Evolutionary conservation across 2,329 filamentous ascomycete genomes (phyloP).

Genomic region (Colletotrichum graminicola): DNA sequence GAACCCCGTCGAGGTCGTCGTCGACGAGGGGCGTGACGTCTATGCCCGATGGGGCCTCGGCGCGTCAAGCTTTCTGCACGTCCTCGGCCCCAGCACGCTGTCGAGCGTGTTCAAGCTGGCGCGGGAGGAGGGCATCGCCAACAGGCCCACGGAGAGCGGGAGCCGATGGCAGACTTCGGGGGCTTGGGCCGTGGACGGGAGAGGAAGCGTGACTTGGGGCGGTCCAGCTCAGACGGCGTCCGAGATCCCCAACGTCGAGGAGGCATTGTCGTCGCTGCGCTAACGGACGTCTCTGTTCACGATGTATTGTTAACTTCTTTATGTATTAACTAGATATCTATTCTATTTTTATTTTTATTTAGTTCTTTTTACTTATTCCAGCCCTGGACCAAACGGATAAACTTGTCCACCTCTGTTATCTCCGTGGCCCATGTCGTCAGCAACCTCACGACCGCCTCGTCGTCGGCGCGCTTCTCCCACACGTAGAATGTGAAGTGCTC

Average conservation of each 20-base stretch:
- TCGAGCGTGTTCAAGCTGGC: slow-evolving; percentile 69
- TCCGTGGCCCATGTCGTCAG: slow-evolving; percentile 66
- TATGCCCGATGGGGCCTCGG: slow-evolving; percentile 77
- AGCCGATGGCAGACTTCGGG: slow-evolving; percentile 77
- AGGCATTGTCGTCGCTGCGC: not conserved
- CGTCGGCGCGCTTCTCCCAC: slow-evolving; percentile 59
- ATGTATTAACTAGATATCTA: not conserved
- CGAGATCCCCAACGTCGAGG: slow-evolving; percentile 24
- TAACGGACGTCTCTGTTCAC: not conserved
- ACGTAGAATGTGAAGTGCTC: slow-evolving; percentile 60
- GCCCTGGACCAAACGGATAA: slow-evolving; percentile 47
- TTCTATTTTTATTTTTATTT: not conserved
- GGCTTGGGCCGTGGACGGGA: slow-evolving; percentile 63
- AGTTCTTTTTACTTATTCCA: not conserved
- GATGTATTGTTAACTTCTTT: not conserved
- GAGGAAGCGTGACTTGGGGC: slow-evolving; percentile 23
- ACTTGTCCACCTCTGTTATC: slow-evolving; percentile 54
- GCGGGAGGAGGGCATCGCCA: slow-evolving; percentile 74
- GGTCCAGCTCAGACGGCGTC: slow-evolving; percentile 16
- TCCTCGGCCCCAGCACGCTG: slow-evolving; percentile 69
- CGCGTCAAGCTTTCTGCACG: slow-evolving; percentile 70
- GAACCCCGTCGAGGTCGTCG: slow-evolving; percentile 63
- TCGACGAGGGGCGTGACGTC: slow-evolving; percentile 70
- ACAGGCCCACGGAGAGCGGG: slow-evolving; percentile 73
- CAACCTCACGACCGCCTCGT: slow-evolving; percentile 57